Evolutionary conservation across 768 basidiomycete species (phyloP).

Genomic region (Chalciporus chontae): DNA sequence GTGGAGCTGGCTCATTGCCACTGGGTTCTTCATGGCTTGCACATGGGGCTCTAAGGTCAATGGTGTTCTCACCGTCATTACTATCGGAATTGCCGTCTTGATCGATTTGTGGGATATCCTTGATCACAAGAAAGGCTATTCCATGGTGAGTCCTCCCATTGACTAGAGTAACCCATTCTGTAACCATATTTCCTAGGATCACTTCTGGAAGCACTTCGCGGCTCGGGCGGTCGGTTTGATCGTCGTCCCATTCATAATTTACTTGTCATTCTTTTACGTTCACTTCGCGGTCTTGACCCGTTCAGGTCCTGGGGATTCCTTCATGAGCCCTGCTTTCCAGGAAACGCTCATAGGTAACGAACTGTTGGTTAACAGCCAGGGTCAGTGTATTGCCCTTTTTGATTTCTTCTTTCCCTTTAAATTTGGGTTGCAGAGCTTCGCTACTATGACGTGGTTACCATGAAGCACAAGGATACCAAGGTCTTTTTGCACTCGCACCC

Average conservation of each 20-base stretch:
- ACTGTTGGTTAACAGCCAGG: conserved; percentile 86
- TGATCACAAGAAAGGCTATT: conserved; percentile 75
- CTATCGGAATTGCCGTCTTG: conserved; percentile 87
- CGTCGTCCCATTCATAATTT: conserved; percentile 81
- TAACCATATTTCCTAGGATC: conserved; percentile 50
- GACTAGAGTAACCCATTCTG: neutral
- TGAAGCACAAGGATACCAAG: conserved; percentile 92
- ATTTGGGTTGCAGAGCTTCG: conserved; percentile 68
- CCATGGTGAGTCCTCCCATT: conserved; percentile 53
- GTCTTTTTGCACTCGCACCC: conserved; percentile 91
- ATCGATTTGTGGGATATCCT: conserved; percentile 94
- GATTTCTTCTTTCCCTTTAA: neutral
- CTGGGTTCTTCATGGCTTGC: conserved; percentile 92
- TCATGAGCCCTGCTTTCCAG: conserved; percentile 99
- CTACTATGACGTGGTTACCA: conserved; percentile 84
- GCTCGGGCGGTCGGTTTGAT: conserved; percentile 87
- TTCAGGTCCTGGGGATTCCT: conserved; percentile 90
- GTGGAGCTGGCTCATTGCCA: conserved; percentile 93
- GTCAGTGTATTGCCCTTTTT: conserved; percentile 40
- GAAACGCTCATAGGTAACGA: conserved; percentile 93
- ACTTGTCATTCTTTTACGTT: conserved; percentile 93
- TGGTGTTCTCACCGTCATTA: conserved; percentile 84
- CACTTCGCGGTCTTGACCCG: conserved; percentile 86
- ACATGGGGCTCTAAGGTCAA: conserved; percentile 98
- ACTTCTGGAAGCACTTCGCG: conserved; percentile 84